Percentiles rank a stretch among this genome's conserved stretches.
phyloP scores from a whole-genome alignment of 108 stramenopile genomes.

The Cylindrotheca closterium region DNA sequence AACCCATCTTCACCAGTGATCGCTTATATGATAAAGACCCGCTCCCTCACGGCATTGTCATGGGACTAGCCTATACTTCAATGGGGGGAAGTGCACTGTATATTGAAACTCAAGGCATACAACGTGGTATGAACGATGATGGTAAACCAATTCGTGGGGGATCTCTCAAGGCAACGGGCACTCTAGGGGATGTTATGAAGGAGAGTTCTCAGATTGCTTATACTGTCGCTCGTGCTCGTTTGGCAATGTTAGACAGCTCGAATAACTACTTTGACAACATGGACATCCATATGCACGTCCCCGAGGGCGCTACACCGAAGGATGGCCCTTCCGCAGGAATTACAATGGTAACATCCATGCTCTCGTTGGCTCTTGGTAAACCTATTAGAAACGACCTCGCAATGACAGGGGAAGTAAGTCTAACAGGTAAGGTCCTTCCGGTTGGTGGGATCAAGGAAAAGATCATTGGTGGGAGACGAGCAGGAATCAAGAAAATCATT shows the following conservation, averaged over 20 bases:
- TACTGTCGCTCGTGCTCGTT: conserved; percentile 87
- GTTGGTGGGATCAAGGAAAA: conserved; percentile 99
- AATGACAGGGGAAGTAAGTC: conserved; percentile 94
- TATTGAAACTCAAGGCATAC: conserved; percentile 93
- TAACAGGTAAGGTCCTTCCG: conserved; percentile 95
- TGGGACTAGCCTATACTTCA: conserved; percentile 97
- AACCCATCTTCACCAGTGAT: conserved; percentile 90
- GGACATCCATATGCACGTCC: conserved; percentile 98
- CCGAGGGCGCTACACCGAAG: conserved; percentile 98
- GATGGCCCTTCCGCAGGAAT: conserved; percentile 98
- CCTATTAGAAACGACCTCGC: conserved; percentile 93
- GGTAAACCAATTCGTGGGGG: conserved; percentile 80
- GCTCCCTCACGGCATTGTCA: conserved; percentile 93
- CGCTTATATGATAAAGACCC: conserved; percentile 89
- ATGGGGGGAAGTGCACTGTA: conserved; percentile 97
- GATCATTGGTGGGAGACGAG: conserved; percentile 95
- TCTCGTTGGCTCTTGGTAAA: conserved; percentile 85
- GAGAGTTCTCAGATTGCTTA: conserved; percentile 93
- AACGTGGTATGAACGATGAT: conserved; percentile 65
- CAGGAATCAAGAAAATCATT: conserved; percentile 87
- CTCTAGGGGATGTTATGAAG: conserved; percentile 95
- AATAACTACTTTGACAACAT: conserved; percentile 78
- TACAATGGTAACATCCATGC: conserved; percentile 95
- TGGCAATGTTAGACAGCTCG: conserved; percentile 60
- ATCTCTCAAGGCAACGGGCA: conserved; percentile 87